A percentile compares a stretch with the other conserved stretches of the same genome.
Conservation (phyloP, 306 rosid species). For the Begonia fuchsioides region DNA sequence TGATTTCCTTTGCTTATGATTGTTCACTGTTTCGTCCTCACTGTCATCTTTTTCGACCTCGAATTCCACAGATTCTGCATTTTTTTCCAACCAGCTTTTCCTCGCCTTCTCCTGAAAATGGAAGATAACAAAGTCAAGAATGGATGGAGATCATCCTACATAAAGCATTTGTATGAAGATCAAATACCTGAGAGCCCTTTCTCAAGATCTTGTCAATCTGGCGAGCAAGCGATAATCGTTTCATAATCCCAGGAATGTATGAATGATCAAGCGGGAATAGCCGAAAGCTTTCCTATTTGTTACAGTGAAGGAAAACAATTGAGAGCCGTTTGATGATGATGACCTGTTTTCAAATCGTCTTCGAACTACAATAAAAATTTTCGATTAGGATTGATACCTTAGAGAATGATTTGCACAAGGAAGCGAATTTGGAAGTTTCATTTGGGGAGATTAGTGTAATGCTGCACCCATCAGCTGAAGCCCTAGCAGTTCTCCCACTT, state of each 20-base stretch:
- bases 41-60: conserved; percentile 48
- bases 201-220: conserved; percentile 78
- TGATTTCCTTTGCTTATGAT: conserved; percentile 45
- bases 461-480: conserved; percentile 93
- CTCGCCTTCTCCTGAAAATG: conserved; percentile 49
- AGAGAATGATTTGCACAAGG: conserved; percentile 81
- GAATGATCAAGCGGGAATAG: conserved; percentile 76
- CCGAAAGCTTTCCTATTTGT: conserved; percentile 47
- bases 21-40: conserved; percentile 70
- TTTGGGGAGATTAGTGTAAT: conserved; percentile 72
- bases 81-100: conserved; percentile 76
- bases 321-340: background rate
- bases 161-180: background rate
- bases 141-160: background rate
- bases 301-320: background rate
- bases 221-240: conserved; percentile 70
- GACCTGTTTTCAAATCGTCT: background rate
- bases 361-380: background rate
- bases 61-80: conserved; percentile 64
- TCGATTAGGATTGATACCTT: conserved; percentile 40
- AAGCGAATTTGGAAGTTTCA: conserved; percentile 78
- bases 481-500: conserved; percentile 99
- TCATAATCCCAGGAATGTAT: conserved; percentile 78
- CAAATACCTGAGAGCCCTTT: conserved; percentile 70
- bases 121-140: background rate